These are phyloP conservation scores for Flaveria sonorensis DNA, from an alignment of 129 eudicot genomes.

Conservation along the genomic window DNA sequence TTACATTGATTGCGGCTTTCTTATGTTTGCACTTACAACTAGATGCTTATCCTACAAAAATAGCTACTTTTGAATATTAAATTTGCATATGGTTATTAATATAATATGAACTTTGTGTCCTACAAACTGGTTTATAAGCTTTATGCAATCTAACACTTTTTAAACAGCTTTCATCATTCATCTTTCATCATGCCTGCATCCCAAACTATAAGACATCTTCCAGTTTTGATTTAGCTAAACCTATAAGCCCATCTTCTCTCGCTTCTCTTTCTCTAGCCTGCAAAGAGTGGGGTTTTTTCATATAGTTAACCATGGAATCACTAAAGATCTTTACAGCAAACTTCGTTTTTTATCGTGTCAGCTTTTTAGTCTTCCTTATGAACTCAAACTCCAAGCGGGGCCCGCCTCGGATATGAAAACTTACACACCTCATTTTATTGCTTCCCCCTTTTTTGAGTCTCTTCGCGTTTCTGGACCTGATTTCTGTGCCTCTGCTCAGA, in stretches of 20 bases:
- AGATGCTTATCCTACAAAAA: slow-evolving; percentile 43
- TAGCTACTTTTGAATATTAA: slow-evolving; percentile 28
- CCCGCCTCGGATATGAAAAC: slow-evolving; percentile 62
- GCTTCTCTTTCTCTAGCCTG: slow-evolving; percentile 67
- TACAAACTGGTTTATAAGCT: slow-evolving; percentile 29
- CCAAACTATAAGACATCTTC: slow-evolving; percentile 58
- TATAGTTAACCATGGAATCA: slow-evolving; percentile 78
- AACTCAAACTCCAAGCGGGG: slow-evolving; percentile 65
- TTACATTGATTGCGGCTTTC: slow-evolving; percentile 32
- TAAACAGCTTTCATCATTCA: slow-evolving; percentile 16
- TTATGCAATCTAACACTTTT: slow-evolving; percentile 34
- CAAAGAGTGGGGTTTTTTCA: slow-evolving; percentile 92
- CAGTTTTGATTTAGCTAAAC: slow-evolving; percentile 72
- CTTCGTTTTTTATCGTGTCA: slow-evolving; percentile 48
- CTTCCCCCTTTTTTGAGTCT: slow-evolving; percentile 89
- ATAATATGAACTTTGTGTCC: slow-evolving; percentile 31
- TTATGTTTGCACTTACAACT: slow-evolving; percentile 40
- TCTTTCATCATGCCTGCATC: slow-evolving; percentile 51
- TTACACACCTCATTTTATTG: slow-evolving; percentile 89
- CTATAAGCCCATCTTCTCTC: slow-evolving; percentile 46
- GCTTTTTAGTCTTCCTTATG: slow-evolving; percentile 66
- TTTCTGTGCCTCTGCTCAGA: slow-evolving; percentile 61
- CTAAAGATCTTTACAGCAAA: slow-evolving; percentile 59
- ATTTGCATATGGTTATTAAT: slow-evolving; percentile 21
- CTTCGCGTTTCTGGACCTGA: slow-evolving; percentile 83